These are phyloP conservation scores for Chaetomium sp. DNA, from an alignment of 2,329 filamentous ascomycete species.

Conservation along the genomic window DNA sequence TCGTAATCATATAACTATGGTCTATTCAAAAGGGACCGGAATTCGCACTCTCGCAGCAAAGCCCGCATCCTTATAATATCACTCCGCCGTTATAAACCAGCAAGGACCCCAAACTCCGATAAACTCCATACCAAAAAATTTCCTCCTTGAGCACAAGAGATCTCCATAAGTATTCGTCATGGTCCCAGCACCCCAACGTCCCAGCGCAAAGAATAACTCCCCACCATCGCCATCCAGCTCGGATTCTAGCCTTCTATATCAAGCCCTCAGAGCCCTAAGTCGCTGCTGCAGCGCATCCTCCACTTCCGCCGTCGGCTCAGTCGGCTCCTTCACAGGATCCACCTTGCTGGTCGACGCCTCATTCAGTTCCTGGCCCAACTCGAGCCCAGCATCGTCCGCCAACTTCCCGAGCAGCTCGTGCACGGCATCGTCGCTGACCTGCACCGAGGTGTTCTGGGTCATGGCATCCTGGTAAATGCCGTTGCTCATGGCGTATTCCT, in stretches of 20 bases:
- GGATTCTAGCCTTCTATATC: background rate
- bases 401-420: constrained; percentile 79
- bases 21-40: no score
- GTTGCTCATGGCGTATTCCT: constrained; percentile 58
- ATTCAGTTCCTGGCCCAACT: constrained; percentile 69
- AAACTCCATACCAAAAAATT: no score
- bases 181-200: no score
- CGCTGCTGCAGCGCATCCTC: constrained; percentile 67
- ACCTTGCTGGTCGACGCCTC: constrained; percentile 48
- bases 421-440: constrained; percentile 75
- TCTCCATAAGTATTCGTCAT: no score
- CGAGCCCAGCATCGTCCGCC: constrained; percentile 81
- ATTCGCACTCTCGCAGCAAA: no score
- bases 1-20: no score
- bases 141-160: no score
- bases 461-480: constrained; percentile 84
- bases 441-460: constrained; percentile 63
- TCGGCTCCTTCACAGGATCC: constrained; percentile 48
- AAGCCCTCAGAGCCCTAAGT: constrained; percentile 47
- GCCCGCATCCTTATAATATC: no score
- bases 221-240: background rate
- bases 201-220: background rate
- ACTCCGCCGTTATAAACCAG: no score
- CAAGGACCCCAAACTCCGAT: no score
- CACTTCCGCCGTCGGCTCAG: constrained; percentile 68